These are phyloP conservation scores for Talaromyces islandicus DNA, from an alignment of 2,329 filamentous ascomycete genomes.

Conservation along the genomic window DNA sequence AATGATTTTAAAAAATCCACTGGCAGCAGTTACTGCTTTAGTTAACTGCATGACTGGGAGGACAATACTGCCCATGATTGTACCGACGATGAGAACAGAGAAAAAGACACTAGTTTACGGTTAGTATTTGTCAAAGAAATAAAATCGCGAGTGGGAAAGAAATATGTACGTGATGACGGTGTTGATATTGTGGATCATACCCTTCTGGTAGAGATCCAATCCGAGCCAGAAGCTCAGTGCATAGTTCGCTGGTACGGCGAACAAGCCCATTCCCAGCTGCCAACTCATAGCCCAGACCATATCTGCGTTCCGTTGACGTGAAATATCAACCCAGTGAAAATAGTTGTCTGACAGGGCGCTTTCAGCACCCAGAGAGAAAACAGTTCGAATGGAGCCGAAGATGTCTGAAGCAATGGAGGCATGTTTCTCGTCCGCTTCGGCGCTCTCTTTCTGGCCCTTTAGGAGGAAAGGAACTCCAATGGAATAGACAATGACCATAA, in stretches of 20 bases:
- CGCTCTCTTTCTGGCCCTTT: slow-evolving; percentile 26
- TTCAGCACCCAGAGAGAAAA: slow-evolving; percentile 40
- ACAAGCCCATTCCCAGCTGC: slow-evolving; percentile 29
- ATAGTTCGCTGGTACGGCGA: slow-evolving; percentile 31
- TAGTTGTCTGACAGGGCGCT: slow-evolving; percentile 31
- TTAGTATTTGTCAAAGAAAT: not conserved
- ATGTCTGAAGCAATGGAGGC: slow-evolving; percentile 37
- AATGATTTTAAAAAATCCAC: slow-evolving; percentile 28
- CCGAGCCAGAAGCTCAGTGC: slow-evolving; percentile 34
- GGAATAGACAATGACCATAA: slow-evolving; percentile 29
- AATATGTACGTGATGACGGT: slow-evolving; percentile 30
- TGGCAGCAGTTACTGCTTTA: slow-evolving; percentile 27
- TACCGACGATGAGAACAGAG: slow-evolving; percentile 17
- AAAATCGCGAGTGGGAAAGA: not conserved
- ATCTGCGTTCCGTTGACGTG: slow-evolving; percentile 24
- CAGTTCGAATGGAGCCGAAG: slow-evolving; percentile 38
- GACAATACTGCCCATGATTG: slow-evolving; percentile 21
- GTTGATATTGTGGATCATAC: slow-evolving; percentile 27
- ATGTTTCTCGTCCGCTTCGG: slow-evolving; percentile 33
- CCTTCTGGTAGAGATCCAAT: slow-evolving; percentile 26
- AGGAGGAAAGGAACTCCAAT: slow-evolving; percentile 29
- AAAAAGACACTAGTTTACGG: not conserved
- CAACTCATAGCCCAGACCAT: slow-evolving; percentile 23
- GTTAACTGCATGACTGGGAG: slow-evolving; percentile 29
- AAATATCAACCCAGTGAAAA: slow-evolving; percentile 28